Base-by-base conservation (phyloP, 352 stramenopile genomes). In the Pilasporangium apinafurcum region DNA sequence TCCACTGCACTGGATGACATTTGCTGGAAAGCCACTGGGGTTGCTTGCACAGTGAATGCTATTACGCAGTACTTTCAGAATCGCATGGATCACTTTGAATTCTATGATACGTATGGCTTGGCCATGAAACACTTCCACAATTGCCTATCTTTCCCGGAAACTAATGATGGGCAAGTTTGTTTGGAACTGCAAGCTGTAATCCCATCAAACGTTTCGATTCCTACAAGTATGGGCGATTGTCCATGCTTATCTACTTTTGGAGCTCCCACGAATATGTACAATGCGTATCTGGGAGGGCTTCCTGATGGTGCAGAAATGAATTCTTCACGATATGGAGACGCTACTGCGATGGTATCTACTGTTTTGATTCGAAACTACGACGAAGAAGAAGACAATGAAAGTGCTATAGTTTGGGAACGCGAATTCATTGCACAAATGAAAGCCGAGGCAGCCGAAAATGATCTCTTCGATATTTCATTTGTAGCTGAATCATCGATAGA, bases 11-110 rank as follows among this genome's bases (percentile, higher is more conserved):
- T 85, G 9, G 56, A 71, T 29, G 66, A 81, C 25, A 79, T 85
- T 56, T 85, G 72, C 51, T 85, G 72, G 72, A 79, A 79, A 40
- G 69, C 66, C 9, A 85, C 72, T 12, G 67, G 72, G 18, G 79
- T 67, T 0, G 63, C 60, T 0, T 85, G 72, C 51, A 81, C 70
- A 0, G 26, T 83, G 12, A 77, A 80, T 39, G 62, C 67, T 0
- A 76, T 81, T 37, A 81, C 67, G 13, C 67, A 83, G 44, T 83
- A 83, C 43, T 83, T 81, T 45, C 70, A 83, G 51, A 83, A 83
- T 59, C 73, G 57, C 30, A 66, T 76, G 59, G 57, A 65, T 16
- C 56, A 73, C 45, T 83, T 81, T 17, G 65, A 78, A 36, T 66
- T 79, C 21, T 83, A 83, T 30, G 58, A 68, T 32, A 62, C 65